Evolutionary conservation across 2,329 filamentous ascomycete species (phyloP), one percentile per base, ranked within the genome.

Genomic region (Aspergillus clavatus): DNA sequence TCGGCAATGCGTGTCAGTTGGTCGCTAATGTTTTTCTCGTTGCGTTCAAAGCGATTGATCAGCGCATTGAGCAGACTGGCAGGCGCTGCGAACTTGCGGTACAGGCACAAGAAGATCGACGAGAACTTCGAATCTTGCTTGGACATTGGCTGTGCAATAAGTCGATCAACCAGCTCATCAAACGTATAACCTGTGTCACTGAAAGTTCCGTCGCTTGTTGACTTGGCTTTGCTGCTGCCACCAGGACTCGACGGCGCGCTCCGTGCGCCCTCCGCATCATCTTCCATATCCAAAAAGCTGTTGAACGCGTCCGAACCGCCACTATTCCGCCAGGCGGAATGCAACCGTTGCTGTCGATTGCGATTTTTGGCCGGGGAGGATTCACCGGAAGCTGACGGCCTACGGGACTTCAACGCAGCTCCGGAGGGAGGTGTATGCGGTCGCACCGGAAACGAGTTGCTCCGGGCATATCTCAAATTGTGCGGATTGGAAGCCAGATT

Each of bases 51-150:
- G 6, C 69, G 68, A 43, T 55, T 54, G 24, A 75, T 67, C 36
- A 97, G 86, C 6, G 87, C 83, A 31, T 83, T 79, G 42, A 97
- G 81, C 4, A 98, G 76, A 53, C 85, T 79, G 7, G 80, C 78
- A 0, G 93, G 93, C 2, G 90, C 81, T 3, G 89, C 86, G 63
- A 98, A 97, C 65, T 93, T 94, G 51, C 93, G 85, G 68, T 97
- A 97, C 11, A 97, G 74, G 53, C 91, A 95, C 23, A 97, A 75
- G 59, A 97, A 97, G 14, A 95, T 83, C 36, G 89, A 82, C 1
- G 81, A 80, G 61, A 96, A 98, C 66, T 95, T 95, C 46, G 80
- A 78, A 62, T 97, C 93, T n/a, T 84, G 79, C 61, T 88, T 89
- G 22, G 87, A 89, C 72, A 91, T 84, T 27, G 87, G 87, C 50